Base-by-base conservation (phyloP, 768 basidiomycete genomes). In the Tulasnella sp. region DNA sequence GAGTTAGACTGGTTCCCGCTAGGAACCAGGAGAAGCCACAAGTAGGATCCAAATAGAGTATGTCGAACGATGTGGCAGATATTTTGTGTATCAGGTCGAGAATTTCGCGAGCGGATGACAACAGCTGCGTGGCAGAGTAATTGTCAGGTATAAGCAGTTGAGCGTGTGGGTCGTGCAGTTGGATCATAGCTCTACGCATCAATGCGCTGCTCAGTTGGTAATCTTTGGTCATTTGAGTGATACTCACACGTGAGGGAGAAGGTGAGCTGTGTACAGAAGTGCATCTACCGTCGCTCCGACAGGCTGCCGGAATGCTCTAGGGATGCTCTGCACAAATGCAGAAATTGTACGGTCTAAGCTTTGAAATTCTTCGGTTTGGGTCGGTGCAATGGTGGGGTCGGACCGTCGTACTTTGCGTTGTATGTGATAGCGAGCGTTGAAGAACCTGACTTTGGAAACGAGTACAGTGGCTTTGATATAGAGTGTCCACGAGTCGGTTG, bases 401-500 rank as follows among this genome's bases (percentile, higher is more conserved):
- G 18, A 29, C 0, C 26, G 44, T 32, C 29, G 23, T 85, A 35
- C 88, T 87, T 79, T 92, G 91, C 46, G 71, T 84, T 57, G 74
- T 39, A 39, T 67, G 29, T 75, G 71, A 51, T 73, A 80, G 15
- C 78, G 46, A 26, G 48, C 39, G 20, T 74, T 75, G 75, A 67
- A 71, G 13, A 77, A 29, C 32, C 67, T 51, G 69, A 79, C 55
- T 20, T 83, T 84, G 35, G 87, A 92, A 48, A 93, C 86, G 73
- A 94, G 80, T 77, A 92, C 89, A 11, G 87, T 86, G 16, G 89
- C 87, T 83, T 94, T 93, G 82, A 92, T 86, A 80, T 91, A 92
- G 23, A 93, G 81, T 11, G 88, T 88, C 81, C 93, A 93, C 0
- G 92, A 89, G 82, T 93, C 93, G 0, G 89, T 89, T 80, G 90